Conservation (phyloP, 1,284 basidiomycete species). For the Cutaneotrichosporon curvatum region DNA sequence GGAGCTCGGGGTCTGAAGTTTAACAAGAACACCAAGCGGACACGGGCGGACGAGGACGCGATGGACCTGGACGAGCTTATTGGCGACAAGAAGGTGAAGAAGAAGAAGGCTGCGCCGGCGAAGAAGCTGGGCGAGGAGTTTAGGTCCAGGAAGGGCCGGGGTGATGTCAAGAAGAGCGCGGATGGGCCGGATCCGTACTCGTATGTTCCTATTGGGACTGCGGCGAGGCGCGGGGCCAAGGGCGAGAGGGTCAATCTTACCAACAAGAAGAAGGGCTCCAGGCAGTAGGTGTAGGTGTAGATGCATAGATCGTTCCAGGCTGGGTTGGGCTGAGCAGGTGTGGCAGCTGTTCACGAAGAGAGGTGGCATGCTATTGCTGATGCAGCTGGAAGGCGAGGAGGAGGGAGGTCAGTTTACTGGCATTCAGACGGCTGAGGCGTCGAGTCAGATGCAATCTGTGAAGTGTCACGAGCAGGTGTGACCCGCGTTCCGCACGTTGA, state of each 20-base stretch:
- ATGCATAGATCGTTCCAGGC: too few species aligned
- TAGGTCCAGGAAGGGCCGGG: conserved; percentile 69
- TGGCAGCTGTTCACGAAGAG: too few species aligned
- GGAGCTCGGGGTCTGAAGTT: conserved; percentile 85
- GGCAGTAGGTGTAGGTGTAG: conserved; percentile 4
- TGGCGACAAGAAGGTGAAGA: conserved; percentile 51
- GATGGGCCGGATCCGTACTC: conserved; percentile 82
- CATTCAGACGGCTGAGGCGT: too few species aligned
- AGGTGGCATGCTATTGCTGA: too few species aligned
- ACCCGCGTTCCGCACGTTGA: too few species aligned
- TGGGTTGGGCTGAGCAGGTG: too few species aligned
- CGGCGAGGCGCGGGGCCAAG: conserved; percentile 48
- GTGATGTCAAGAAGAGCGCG: conserved; percentile 73
- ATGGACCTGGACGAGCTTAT: conserved; percentile 55
- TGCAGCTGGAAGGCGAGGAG: too few species aligned
- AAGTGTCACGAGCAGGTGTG: too few species aligned
- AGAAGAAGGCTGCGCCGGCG: conserved; percentile 17
- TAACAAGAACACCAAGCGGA: conserved; percentile 93
- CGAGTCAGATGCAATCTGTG: too few species aligned
- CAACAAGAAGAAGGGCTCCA: conserved; percentile 47
- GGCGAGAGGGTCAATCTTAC: conserved; percentile 36
- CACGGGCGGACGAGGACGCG: conserved; percentile 54
- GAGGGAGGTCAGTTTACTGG: too few species aligned
- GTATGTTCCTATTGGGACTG: conserved; percentile 75
- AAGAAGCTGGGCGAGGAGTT: conserved; percentile 73